These are phyloP conservation scores for Drechslerella stenobrocha DNA, from an alignment of 2,329 filamentous ascomycete genomes.

Conservation along the genomic window DNA sequence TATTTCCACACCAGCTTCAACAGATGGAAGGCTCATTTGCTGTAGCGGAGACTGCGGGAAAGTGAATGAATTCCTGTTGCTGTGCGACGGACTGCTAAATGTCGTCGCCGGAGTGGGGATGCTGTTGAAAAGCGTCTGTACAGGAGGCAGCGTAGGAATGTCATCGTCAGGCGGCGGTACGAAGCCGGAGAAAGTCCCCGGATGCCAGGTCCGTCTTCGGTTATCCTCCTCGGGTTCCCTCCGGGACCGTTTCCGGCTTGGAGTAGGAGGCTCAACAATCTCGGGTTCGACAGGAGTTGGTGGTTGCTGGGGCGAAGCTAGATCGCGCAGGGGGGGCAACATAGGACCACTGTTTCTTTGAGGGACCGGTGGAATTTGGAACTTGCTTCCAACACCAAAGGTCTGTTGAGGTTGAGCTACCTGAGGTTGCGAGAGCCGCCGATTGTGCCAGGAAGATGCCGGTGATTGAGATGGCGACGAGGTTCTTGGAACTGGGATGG, in stretches of 20 bases:
- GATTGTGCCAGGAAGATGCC: conserved; percentile 34
- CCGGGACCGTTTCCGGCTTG: conserved; percentile 47
- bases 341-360: conserved; percentile 35
- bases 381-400: conserved; percentile 25
- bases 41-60: conserved; percentile 46
- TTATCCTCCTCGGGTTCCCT: conserved; percentile 50
- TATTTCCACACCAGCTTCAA: conserved; percentile 26
- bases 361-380: conserved; percentile 43
- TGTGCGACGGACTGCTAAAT: conserved; percentile 46
- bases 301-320: conserved; percentile 37
- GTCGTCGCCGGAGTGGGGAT: conserved; percentile 45
- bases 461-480: conserved; percentile 42
- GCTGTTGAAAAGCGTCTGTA: conserved; percentile 44
- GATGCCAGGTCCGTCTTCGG: conserved; percentile 52
- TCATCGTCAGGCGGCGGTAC: conserved; percentile 45
- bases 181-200: conserved; percentile 48
- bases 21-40: conserved; percentile 41
- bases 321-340: conserved; percentile 41
- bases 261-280: conserved; percentile 45
- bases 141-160: conserved; percentile 33
- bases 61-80: conserved; percentile 47
- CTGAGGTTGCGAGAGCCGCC: conserved; percentile 42
- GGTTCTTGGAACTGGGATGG: conserved; percentile 37
- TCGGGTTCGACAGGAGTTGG: conserved; percentile 44
- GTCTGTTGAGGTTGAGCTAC: conserved; percentile 19